phyloP scores from a whole-genome alignment of 1,139 yeast species.

The Yamadazyma spencermartinsiae region DNA sequence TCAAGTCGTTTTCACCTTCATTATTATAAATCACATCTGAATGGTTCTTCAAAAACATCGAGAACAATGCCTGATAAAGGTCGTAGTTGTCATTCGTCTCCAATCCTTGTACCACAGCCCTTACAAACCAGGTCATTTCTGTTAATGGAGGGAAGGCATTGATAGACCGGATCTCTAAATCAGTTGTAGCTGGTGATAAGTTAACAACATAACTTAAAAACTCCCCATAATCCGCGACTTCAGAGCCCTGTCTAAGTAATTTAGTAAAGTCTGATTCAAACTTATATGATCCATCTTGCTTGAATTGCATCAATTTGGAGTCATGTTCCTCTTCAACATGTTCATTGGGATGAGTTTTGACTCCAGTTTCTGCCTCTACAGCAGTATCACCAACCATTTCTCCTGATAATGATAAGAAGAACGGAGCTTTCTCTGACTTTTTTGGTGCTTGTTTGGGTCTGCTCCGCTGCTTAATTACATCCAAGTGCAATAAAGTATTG shows the following conservation, averaged over 20 bases:
- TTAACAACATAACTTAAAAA: conserved; percentile 59
- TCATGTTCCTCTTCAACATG: conserved; percentile 21
- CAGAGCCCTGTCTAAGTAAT: conserved; percentile 54
- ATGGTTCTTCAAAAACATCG: conserved; percentile 72
- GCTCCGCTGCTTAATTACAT: conserved; percentile 79
- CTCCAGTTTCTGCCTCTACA: conserved; percentile 54
- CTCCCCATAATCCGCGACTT: conserved; percentile 37
- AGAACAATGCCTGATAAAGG: conserved; percentile 73
- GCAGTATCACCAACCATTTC: conserved; percentile 72
- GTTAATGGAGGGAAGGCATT: conserved; percentile 60
- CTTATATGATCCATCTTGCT: conserved; percentile 25
- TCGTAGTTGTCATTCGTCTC: conserved; percentile 63
- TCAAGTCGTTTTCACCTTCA: conserved; percentile 36
- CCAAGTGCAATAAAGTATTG: conserved; percentile 76
- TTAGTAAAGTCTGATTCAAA: conserved; percentile 79
- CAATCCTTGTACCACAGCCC: conserved; percentile 64
- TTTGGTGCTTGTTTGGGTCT: conserved; percentile 89
- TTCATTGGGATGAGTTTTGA: conserved; percentile 4
- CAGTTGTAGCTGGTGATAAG: conserved; percentile 77
- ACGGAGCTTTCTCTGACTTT: conserved; percentile 84
- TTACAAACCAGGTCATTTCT: conserved; percentile 67
- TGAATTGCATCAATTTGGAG: conserved; percentile 29
- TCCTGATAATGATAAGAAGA: conserved; percentile 67
- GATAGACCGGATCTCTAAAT: conserved; percentile 82
- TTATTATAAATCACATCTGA: conserved; percentile 72